A percentile compares a stretch with the other conserved stretches of the same genome.
Evolutionary conservation across 2,329 filamentous ascomycete genomes (phyloP).

Genomic region (Scytalidium sp.): DNA sequence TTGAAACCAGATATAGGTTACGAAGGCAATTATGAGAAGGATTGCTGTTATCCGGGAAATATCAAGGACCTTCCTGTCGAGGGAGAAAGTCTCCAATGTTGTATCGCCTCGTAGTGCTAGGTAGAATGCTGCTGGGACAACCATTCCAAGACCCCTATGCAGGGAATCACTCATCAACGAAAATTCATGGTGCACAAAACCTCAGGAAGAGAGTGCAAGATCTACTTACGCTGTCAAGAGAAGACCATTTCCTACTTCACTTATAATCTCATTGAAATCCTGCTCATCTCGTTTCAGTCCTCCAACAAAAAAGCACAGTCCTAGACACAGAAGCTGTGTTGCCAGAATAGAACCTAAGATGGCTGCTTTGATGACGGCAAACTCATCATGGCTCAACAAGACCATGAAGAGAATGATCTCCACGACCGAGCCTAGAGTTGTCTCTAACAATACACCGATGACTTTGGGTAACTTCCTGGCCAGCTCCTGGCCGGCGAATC

Average conservation of each 20-base stretch:
- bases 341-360: constrained; percentile 82
- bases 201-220: neutral
- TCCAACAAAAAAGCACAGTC: constrained; percentile 75
- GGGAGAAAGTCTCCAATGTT: constrained; percentile 30
- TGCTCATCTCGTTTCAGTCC: constrained; percentile 67
- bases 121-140: constrained; percentile 44
- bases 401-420: constrained; percentile 84
- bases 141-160: constrained; percentile 44
- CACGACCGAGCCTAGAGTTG: constrained; percentile 68
- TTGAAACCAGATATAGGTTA: constrained; percentile 69
- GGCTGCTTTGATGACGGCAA: constrained; percentile 76
- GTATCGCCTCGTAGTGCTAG: constrained; percentile 37
- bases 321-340: constrained; percentile 77
- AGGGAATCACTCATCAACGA: constrained; percentile 9
- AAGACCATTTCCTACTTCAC: constrained; percentile 75
- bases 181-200: neutral
- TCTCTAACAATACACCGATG: constrained; percentile 59
- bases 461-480: constrained; percentile 75
- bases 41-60: constrained; percentile 71
- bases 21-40: constrained; percentile 67
- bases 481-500: constrained; percentile 70
- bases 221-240: constrained; percentile 71
- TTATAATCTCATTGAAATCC: constrained; percentile 70
- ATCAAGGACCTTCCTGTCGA: constrained; percentile 52
- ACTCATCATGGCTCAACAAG: constrained; percentile 53